A percentile compares a stretch with the other conserved stretches of the same genome.
Conservation (phyloP, 192 early-diverging fungal genomes). For the Coemansia aciculifera region DNA sequence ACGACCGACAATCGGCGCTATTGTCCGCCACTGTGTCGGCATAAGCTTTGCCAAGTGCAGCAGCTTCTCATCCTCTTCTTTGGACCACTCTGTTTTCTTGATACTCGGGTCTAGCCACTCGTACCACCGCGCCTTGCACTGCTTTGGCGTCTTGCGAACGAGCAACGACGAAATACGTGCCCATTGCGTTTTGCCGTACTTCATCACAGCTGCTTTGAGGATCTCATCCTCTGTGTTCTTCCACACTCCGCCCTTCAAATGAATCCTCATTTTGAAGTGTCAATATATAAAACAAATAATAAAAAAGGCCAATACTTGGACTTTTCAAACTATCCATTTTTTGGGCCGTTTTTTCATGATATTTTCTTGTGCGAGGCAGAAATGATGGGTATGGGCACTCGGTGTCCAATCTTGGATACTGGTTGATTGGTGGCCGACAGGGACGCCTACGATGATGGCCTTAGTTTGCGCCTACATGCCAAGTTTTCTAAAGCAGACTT, state of each 20-base stretch:
- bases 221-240: constrained; percentile 99
- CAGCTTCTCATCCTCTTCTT: constrained; percentile 97
- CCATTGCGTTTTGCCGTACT: constrained; percentile 99
- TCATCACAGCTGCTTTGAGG: constrained; percentile 93
- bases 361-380: neutral
- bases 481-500: neutral
- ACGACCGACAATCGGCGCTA: constrained; percentile 96
- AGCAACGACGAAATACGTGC: constrained; percentile 95
- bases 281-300: neutral
- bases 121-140: constrained; percentile 99
- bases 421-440: neutral
- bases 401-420: too few relatives aligned
- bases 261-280: constrained; percentile 23
- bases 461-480: neutral
- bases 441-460: too few relatives aligned
- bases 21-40: constrained; percentile 99
- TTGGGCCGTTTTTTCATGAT: neutral
- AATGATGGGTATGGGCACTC: too few relatives aligned
- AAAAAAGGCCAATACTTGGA: neutral
- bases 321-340: neutral
- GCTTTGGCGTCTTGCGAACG: constrained; percentile 93
- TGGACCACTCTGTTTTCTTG: constrained; percentile 99
- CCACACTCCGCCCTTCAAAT: constrained; percentile 88
- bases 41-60: constrained; percentile 96
- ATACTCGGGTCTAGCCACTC: constrained; percentile 99